These are phyloP conservation scores for Abortiporus biennis DNA, from an alignment of 1,284 basidiomycete genomes.

Conservation along the genomic window DNA sequence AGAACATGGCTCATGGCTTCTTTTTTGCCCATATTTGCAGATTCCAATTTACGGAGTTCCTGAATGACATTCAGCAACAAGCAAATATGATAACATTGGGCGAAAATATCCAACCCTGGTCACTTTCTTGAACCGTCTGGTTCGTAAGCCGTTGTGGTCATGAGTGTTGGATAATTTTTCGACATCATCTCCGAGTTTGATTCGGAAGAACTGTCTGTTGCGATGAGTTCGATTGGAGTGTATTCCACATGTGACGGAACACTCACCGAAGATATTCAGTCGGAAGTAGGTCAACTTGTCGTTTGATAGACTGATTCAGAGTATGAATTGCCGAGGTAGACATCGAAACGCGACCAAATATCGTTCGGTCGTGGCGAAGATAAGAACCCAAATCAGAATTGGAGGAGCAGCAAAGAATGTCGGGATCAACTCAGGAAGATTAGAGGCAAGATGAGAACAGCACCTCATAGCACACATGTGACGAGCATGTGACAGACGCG, in stretches of 20 bases:
- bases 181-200: slow-evolving; percentile 57
- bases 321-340: slow-evolving; percentile 19
- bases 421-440: no score
- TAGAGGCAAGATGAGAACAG: no score
- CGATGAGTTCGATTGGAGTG: slow-evolving; percentile 12
- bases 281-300: slow-evolving; percentile 48
- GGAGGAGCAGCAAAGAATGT: no score
- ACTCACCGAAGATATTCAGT: slow-evolving; percentile 54
- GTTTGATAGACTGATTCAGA: slow-evolving; percentile 49
- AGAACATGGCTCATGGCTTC: slow-evolving; percentile 57
- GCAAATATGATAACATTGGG: not conserved
- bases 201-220: slow-evolving; percentile 56
- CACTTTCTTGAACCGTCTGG: slow-evolving; percentile 42
- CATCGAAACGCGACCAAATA: no score
- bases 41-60: slow-evolving; percentile 50
- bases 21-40: slow-evolving; percentile 48
- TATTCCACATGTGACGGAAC: slow-evolving; percentile 7
- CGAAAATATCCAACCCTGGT: slow-evolving; percentile 46
- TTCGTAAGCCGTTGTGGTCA: slow-evolving; percentile 22
- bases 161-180: slow-evolving; percentile 24
- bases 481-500: no score
- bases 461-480: no score
- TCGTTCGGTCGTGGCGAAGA: no score
- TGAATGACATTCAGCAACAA: slow-evolving; percentile 23
- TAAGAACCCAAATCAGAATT: no score